Base-by-base conservation (phyloP, 2,329 filamentous ascomycete species). In the Claviceps capensis region DNA sequence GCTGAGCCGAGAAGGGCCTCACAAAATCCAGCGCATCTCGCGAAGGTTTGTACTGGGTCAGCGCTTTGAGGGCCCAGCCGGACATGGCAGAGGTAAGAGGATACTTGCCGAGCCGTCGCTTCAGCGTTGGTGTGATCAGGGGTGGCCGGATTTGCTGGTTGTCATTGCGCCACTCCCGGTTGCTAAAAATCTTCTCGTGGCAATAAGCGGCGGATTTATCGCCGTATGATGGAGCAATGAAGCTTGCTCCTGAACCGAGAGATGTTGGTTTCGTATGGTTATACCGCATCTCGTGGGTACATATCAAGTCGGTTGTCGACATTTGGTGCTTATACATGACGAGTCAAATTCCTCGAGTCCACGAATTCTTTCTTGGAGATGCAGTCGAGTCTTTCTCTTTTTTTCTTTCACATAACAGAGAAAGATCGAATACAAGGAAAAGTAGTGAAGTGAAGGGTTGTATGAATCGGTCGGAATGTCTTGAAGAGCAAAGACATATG, bases 41-140 rank as follows among this genome's bases (percentile, higher is more conserved):
- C 11, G 34, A 46, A 16, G 53, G 50, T n/a, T 6, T 1, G 38
- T 54, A 50, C 5, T 14, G 37, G 9, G 47, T 6, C 1, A 54
- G 36, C 14, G 49, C 52, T 1, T 47, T 40, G 4, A 1, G 8
- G 7, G 47, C 52, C 52, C 52, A 54, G 40, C 22, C 14, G n/a
- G 49, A 37, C 4, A 54, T 47, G 2, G 16, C 36, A 2, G 52
- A 54, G 3, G 52, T 54, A 13, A 54, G 45, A 13, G 53, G 53
- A 22, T 48, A 54, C 13, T 36, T 13, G n/a, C 45, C 45, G 11
- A 47, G 45, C 45, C 16, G 45, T 6, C 45, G 45, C n/a, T 16
- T 36, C n/a, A 36, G n/a, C 6, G 26, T 14, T 22, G 45, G n/a
- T 19, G n/a, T 37, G 4, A 5, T 19, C 30, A 5, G 45, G 8